Conservation (phyloP, 2,329 filamentous ascomycete species). For the Clonostachys solani region DNA sequence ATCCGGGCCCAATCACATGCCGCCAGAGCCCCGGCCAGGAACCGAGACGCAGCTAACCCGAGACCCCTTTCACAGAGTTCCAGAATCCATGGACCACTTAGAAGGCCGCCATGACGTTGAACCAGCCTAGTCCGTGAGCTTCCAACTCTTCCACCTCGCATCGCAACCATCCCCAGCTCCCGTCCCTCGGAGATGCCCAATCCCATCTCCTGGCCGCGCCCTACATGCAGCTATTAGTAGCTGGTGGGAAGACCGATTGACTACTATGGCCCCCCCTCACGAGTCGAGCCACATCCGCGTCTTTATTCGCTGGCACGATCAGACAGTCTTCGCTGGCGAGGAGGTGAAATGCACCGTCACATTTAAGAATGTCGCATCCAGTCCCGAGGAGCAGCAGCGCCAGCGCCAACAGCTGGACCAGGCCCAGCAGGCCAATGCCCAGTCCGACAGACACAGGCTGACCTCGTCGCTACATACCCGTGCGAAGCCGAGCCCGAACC, state of each 20-base stretch:
- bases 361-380: constrained; percentile 77
- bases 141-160: too few relatives aligned
- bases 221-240: too few relatives aligned
- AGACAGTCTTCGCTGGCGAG: constrained; percentile 94
- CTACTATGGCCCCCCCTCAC: constrained; percentile 42
- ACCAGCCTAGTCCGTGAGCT: too few relatives aligned
- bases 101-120: too few relatives aligned
- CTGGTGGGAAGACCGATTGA: neutral
- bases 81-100: too few relatives aligned
- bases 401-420: constrained; percentile 14
- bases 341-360: constrained; percentile 94
- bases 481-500: constrained; percentile 34
- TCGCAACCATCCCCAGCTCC: too few relatives aligned
- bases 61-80: too few relatives aligned
- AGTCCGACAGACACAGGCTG: constrained; percentile 28
- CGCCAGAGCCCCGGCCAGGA: too few relatives aligned
- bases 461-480: constrained; percentile 37
- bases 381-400: constrained; percentile 23
- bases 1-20: too few relatives aligned
- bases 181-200: too few relatives aligned
- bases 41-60: too few relatives aligned
- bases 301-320: constrained; percentile 91
- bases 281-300: constrained; percentile 75
- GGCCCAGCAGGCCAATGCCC: constrained; percentile 8
- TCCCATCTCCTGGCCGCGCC: too few relatives aligned